phyloP scores from a whole-genome alignment of 169 alveolate species.

The Plasmodium relictum region DNA sequence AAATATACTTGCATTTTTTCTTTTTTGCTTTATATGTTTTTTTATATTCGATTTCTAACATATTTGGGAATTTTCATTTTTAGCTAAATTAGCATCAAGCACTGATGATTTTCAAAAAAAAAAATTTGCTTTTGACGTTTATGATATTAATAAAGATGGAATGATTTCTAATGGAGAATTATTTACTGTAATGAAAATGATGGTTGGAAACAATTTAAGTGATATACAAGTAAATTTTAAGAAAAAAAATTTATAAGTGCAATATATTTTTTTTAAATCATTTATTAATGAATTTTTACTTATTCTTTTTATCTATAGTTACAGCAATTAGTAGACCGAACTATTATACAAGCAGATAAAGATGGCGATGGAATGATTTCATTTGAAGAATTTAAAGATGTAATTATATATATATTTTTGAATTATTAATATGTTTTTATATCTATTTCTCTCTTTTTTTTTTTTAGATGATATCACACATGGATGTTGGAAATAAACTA shows the following conservation, averaged over 20 bases:
- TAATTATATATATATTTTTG: constrained; percentile 13
- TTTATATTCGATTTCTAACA: not conserved
- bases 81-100: constrained; percentile 91
- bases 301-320: constrained; percentile 82
- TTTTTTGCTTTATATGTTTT: not conserved
- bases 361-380: constrained; percentile 98
- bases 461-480: constrained; percentile 85
- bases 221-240: constrained; percentile 91
- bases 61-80: not conserved
- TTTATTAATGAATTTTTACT: not conserved
- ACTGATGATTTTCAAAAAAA: constrained; percentile 95
- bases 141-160: constrained; percentile 97
- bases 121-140: constrained; percentile 96
- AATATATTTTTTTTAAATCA: not conserved
- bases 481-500: constrained; percentile 84
- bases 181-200: constrained; percentile 96
- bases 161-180: constrained; percentile 98
- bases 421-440: not conserved
- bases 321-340: constrained; percentile 97
- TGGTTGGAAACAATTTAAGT: constrained; percentile 97
- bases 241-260: not conserved
- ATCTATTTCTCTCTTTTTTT: constrained; percentile 7
- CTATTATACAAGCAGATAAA: constrained; percentile 97
- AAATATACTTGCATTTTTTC: not conserved
- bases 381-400: constrained; percentile 94